phyloP scores from a whole-genome alignment of 2,329 filamentous ascomycete genomes.

The Colletotrichum shisoi region DNA sequence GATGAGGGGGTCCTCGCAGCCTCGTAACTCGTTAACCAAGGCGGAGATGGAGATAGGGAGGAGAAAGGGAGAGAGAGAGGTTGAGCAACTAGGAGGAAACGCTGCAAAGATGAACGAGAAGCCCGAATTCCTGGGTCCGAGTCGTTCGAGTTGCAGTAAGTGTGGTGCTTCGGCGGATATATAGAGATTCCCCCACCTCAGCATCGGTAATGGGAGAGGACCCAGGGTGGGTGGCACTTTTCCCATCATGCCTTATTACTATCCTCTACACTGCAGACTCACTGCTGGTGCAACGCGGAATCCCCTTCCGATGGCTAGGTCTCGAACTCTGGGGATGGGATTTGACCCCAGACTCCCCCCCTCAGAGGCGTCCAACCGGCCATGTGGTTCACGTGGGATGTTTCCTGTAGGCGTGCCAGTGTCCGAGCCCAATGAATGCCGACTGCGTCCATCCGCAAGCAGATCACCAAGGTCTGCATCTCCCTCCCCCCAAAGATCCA shows the following conservation, averaged over 20 bases:
- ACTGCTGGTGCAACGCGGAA: constrained; percentile 14
- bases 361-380: constrained; percentile 26
- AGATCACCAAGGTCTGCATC: constrained; percentile 33
- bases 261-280: not conserved
- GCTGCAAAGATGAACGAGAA: constrained; percentile 15
- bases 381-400: constrained; percentile 31
- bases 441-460: constrained; percentile 37
- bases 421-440: constrained; percentile 38
- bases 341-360: constrained; percentile 41
- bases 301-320: constrained; percentile 22
- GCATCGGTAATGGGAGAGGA: not conserved
- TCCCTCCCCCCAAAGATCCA: constrained; percentile 26
- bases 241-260: constrained; percentile 21
- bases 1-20: not conserved
- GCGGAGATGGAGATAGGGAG: not conserved
- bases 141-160: constrained; percentile 24
- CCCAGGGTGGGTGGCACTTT: not conserved
- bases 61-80: no score
- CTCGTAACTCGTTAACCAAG: not conserved
- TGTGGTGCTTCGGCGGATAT: constrained; percentile 23
- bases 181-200: constrained; percentile 20
- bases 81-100: not conserved
- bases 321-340: constrained; percentile 33
- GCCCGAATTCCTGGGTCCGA: constrained; percentile 23
- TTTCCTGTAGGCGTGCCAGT: constrained; percentile 15